Evolutionary conservation across 352 stramenopile species (phyloP), one percentile per base, ranked within the genome.

Genomic region (Phytopythium mirpurense): DNA sequence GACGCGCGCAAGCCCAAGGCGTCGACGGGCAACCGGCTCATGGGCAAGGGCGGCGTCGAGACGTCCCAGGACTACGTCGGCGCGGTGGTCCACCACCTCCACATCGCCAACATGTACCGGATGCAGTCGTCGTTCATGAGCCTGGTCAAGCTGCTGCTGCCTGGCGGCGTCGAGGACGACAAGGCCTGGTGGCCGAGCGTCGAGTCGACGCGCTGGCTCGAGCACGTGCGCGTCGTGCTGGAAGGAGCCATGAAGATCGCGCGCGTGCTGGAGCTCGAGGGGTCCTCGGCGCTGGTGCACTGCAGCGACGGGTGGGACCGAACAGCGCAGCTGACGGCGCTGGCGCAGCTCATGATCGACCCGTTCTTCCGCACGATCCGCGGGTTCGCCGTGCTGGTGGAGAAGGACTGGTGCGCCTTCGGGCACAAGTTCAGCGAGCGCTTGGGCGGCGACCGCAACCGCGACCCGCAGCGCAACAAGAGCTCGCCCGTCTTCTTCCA

Each of bases 71-170:
- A 95, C 54, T 94, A 94, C 37, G 67, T 69, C 11, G 84, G 83
- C 6, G 83, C 85, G 1, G 74, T 86, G 27, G 59, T 97, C 16
- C 68, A 86, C 24, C 92, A 95, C 51, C 65, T 96, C 40, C 82
- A 96, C 49, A 97, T 98, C 50, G 74, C 83, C 16, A 97, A 98
- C 68, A 98, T 98, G 76, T 96, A 98, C 58, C 88, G 81, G 2
- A 94, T 98, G 78, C 82, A 92, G 59, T 88, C 80, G 45, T 85
- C 83, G 19, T 85, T 83, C 42, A 67, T 78, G 56, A 69, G 72
- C 9, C 46, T 94, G 10, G 64, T 90, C 50, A 92, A 92, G 60
- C 61, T 94, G 12, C 62, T 88, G 23, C 46, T 90, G 19, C 76
- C 78, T 37, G 74, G 74, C 27, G 78, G 77, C 29, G 55, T 78